Evolutionary conservation across 2,329 filamentous ascomycete genomes (phyloP).

Genomic region (Exophiala sp.): DNA sequence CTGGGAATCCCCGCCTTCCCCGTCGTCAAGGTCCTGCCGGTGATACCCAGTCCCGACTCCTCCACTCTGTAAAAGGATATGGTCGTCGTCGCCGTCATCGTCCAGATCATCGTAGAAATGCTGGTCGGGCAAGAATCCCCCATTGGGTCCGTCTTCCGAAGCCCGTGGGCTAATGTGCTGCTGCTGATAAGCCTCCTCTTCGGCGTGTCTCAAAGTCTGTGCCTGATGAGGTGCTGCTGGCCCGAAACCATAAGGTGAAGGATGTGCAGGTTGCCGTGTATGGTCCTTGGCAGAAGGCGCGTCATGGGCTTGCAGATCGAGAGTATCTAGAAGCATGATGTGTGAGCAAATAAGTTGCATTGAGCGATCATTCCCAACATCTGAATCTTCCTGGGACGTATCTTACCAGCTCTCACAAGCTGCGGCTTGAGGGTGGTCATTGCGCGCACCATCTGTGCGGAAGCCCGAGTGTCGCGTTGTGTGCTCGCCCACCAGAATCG

Average conservation of each 20-base stretch:
- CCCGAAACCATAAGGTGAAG: constrained; percentile 48
- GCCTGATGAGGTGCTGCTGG: constrained; percentile 75
- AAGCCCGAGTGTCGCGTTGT: constrained; percentile 15
- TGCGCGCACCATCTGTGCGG: constrained; percentile 23
- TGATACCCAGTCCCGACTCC: constrained; percentile 19
- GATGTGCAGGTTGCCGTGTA: constrained; percentile 50
- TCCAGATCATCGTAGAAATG: constrained; percentile 45
- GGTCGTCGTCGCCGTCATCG: constrained; percentile 55
- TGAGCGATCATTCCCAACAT: neutral
- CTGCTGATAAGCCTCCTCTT: constrained; percentile 69
- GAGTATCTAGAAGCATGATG: constrained; percentile 60
- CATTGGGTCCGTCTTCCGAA: constrained; percentile 20
- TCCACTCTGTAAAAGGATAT: constrained; percentile 19
- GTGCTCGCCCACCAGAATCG: constrained; percentile 16
- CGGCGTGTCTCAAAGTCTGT: constrained; percentile 72
- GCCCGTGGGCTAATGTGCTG: constrained; percentile 58
- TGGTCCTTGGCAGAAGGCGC: constrained; percentile 82
- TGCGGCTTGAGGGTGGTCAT: constrained; percentile 35
- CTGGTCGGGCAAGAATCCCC: constrained; percentile 11
- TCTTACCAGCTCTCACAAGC: constrained; percentile 43
- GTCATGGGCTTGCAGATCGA: constrained; percentile 83
- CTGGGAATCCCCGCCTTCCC: constrained; percentile 56
- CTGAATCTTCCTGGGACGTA: neutral
- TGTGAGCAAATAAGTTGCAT: constrained; percentile 7
- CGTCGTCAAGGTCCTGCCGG: constrained; percentile 39